Conservation (phyloP, 805 yeast species). For the Diddensiella transvaalensis region DNA sequence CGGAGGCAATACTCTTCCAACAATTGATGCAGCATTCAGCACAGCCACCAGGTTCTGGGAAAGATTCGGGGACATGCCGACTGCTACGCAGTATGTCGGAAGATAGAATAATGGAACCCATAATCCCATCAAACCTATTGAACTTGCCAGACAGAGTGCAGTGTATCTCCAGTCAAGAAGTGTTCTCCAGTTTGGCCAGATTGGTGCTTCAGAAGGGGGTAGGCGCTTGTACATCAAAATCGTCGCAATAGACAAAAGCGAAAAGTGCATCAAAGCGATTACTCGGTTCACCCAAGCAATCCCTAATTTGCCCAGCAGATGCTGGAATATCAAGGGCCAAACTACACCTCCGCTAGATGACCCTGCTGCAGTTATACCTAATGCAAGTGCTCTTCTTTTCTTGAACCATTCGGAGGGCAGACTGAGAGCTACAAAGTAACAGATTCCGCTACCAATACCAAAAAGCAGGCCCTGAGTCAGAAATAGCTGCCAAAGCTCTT, state of each 20-base stretch:
- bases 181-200: constrained; percentile 23
- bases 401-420: constrained; percentile 50
- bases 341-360: constrained; percentile 52
- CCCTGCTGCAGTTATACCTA: constrained; percentile 48
- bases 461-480: constrained; percentile 50
- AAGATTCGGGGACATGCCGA: constrained; percentile 17
- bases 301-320: constrained; percentile 43
- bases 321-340: constrained; percentile 42
- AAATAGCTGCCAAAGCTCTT: constrained; percentile 47
- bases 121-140: constrained; percentile 25
- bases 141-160: constrained; percentile 17
- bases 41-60: constrained; percentile 29
- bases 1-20: constrained; percentile 50
- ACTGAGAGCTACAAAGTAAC: constrained; percentile 43
- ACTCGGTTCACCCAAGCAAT: constrained; percentile 52
- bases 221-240: constrained; percentile 8
- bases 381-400: constrained; percentile 42
- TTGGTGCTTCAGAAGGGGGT: constrained; percentile 1
- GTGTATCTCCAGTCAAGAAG: constrained; percentile 24
- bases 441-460: constrained; percentile 45
- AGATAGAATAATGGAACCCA: constrained; percentile 33
- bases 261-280: constrained; percentile 40
- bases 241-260: constrained; percentile 7
- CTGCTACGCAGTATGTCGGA: constrained; percentile 26
- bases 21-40: constrained; percentile 34